Evolutionary conservation across 2,329 filamentous ascomycete genomes (phyloP).

Genomic region (Beauveria asiatica): DNA sequence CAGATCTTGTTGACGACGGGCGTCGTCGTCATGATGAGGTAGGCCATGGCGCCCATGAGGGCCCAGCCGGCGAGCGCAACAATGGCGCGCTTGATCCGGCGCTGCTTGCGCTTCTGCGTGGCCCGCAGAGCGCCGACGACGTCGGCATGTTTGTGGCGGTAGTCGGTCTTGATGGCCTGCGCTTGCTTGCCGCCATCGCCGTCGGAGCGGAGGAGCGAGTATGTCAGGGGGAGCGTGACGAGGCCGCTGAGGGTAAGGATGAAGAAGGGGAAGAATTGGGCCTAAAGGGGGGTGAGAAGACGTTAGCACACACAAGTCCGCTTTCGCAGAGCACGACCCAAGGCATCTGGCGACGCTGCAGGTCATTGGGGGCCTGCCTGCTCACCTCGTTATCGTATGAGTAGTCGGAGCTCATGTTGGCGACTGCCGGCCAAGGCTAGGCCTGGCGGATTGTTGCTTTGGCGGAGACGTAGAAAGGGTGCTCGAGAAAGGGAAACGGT

Average conservation of each 20-base stretch:
- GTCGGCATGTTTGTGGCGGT: conserved; percentile 72
- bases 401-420: conserved; percentile 85
- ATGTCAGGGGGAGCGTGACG: conserved; percentile 83
- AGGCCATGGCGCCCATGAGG: conserved; percentile 82
- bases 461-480: neutral
- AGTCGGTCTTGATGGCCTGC: conserved; percentile 72
- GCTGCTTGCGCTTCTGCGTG: conserved; percentile 82
- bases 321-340: too few species aligned
- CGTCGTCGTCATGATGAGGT: conserved; percentile 76
- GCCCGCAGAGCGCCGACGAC: conserved; percentile 74
- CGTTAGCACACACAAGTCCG: neutral
- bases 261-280: conserved; percentile 99
- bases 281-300: conserved; percentile 36
- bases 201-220: conserved; percentile 72
- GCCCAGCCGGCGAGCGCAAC: conserved; percentile 71
- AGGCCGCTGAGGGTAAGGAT: conserved; percentile 83
- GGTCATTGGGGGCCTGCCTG: neutral
- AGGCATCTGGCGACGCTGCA: too few species aligned
- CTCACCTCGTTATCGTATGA: conserved; percentile 88
- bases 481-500: neutral
- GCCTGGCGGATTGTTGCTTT: conserved; percentile 16
- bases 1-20: conserved; percentile 68
- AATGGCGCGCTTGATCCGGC: conserved; percentile 75
- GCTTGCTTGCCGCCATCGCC: conserved; percentile 71
- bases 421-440: conserved; percentile 29